Conservation (phyloP, 2,329 filamentous ascomycete genomes). For the Fusarium agapanthi region DNA sequence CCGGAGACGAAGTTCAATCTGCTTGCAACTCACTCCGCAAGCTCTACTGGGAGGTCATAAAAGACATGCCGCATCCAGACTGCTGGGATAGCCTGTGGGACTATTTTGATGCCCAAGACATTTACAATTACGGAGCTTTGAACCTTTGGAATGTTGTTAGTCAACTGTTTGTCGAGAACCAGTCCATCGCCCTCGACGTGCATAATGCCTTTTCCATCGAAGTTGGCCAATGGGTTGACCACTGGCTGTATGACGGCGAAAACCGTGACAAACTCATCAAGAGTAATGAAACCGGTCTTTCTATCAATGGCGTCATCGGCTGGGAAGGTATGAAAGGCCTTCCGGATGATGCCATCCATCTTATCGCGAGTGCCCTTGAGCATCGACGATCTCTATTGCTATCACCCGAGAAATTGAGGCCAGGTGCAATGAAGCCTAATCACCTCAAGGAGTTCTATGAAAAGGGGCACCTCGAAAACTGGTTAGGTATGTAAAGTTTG, state of each 20-base stretch:
- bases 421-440: constrained; percentile 26
- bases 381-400: constrained; percentile 45
- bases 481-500: constrained; percentile 46
- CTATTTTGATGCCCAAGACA: constrained; percentile 58
- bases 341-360: constrained; percentile 36
- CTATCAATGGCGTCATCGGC: neutral
- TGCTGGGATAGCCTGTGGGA: constrained; percentile 55
- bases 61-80: constrained; percentile 43
- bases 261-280: constrained; percentile 46
- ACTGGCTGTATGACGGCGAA: constrained; percentile 44
- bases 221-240: constrained; percentile 49
- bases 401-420: constrained; percentile 5
- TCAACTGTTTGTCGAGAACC: constrained; percentile 53
- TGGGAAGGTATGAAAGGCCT: constrained; percentile 41
- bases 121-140: constrained; percentile 57
- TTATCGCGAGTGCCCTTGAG: constrained; percentile 47
- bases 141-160: constrained; percentile 60
- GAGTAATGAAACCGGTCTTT: constrained; percentile 40
- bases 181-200: constrained; percentile 43
- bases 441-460: constrained; percentile 42
- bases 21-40: constrained; percentile 52
- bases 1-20: constrained; percentile 49
- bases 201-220: constrained; percentile 38
- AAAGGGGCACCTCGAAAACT: constrained; percentile 45
- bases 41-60: constrained; percentile 49